Conservation (phyloP, 225 moss, liverwort and hornwort species). For the Bryum argenteum region DNA sequence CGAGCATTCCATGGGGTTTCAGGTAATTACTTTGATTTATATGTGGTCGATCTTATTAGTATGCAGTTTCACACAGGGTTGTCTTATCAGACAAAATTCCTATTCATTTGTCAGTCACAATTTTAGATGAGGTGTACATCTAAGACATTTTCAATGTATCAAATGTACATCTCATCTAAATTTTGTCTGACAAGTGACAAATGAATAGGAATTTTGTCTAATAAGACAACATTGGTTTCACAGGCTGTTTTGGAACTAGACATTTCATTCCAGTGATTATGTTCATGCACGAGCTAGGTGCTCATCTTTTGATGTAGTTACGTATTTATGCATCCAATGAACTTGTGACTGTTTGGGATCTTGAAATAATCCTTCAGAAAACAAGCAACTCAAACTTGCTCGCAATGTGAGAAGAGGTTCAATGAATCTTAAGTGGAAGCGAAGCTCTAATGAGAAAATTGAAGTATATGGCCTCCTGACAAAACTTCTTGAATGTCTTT, state of each 20-base stretch:
- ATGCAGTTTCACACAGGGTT: too few species aligned
- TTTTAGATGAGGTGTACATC: too few species aligned
- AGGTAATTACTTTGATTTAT: constrained; percentile 39
- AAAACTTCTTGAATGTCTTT: constrained; percentile 20
- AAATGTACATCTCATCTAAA: too few species aligned
- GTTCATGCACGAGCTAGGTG: constrained; percentile 73
- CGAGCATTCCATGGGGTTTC: constrained; percentile 92
- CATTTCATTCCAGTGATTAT: constrained; percentile 8
- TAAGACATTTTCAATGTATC: too few species aligned
- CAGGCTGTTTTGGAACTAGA: background rate
- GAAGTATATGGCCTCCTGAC: constrained; percentile 54
- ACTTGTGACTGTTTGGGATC: constrained; percentile 85
- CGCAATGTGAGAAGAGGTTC: constrained; percentile 77
- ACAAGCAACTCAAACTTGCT: constrained; percentile 92
- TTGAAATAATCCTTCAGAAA: constrained; percentile 96
- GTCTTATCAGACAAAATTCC: too few species aligned
- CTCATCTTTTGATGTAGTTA: constrained; percentile 70
- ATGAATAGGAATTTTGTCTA: too few species aligned
- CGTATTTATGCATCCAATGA: constrained; percentile 83
- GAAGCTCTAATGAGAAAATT: constrained; percentile 77
- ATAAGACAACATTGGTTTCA: too few species aligned
- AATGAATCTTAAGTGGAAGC: constrained; percentile 86
- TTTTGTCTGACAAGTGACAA: too few species aligned
- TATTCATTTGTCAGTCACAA: too few species aligned
- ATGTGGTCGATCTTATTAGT: background rate